Evolutionary conservation across 2,329 filamentous ascomycete genomes (phyloP), one percentile per base, ranked within the genome.

Genomic region (Pseudogymnoascus sp.): DNA sequence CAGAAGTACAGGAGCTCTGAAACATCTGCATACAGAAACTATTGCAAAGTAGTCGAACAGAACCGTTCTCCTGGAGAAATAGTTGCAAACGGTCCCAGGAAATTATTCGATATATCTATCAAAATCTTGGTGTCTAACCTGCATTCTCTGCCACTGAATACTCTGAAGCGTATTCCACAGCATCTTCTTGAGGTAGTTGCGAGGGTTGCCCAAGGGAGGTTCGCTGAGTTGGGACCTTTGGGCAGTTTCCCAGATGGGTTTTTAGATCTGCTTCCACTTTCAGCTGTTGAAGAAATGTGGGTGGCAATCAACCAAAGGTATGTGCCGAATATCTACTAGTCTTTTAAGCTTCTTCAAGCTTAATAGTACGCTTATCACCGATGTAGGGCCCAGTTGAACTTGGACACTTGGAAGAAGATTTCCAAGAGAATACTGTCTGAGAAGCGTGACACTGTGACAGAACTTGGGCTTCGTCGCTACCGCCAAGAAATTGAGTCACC

Each of bases 371-470:
- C 48, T 54, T 34, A 37, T 36, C 28, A 34, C 57, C 23, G 11
- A n/a, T 34, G 6, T 39, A 74, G 73, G 64, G 67, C 63, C 60
- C 10, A 64, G 1, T 57, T 71, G 28, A 70, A 66, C 11, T 68
- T 75, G 25, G 54, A 71, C 34, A 65, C 69, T 2, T 75, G 73
- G 72, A 65, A 64, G 16, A 68, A 71, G 0, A 73, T 75, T 63
- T 70, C 69, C 7, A 71, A 67, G 60, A 62, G 21, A 41, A n/a
- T 69, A 36, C 67, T 72, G 7, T 62, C 60, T 10, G 28, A 67
- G 8, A 61, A 68, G 4, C 61, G 68, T 25, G 31, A n/a, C n/a
- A 61, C 65, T 16, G 64, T 63, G 13, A 37, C 70, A 6, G 63
- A 64, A 23, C 65, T 72, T 11, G 63, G 69, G 28, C 28, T 57